Evolutionary conservation across 208 protist species (phyloP).

Genomic region (Leishmania tarentolae): DNA sequence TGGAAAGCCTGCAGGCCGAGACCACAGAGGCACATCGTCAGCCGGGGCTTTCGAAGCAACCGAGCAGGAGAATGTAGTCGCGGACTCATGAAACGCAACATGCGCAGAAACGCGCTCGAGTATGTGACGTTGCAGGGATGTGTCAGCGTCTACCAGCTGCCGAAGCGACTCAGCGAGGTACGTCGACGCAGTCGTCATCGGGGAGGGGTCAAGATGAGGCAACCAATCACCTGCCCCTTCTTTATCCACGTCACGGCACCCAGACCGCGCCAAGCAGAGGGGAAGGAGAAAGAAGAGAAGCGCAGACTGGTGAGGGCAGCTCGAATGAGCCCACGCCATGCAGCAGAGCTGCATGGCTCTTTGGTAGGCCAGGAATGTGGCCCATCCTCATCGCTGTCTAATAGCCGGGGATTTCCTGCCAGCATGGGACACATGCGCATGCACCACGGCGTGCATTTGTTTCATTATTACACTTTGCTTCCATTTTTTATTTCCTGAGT

Average conservation of each 20-base stretch:
- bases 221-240: neutral
- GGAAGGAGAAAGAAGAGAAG: neutral
- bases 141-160: constrained; percentile 2
- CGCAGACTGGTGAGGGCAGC: neutral
- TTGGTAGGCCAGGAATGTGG: neutral
- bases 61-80: neutral
- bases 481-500: neutral
- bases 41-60: neutral
- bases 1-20: neutral
- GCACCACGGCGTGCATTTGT: neutral
- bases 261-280: neutral
- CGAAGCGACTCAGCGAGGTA: neutral
- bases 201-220: neutral
- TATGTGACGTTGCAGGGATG: constrained; percentile 4
- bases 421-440: neutral
- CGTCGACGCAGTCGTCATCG: neutral
- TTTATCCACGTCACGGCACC: neutral
- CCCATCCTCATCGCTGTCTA: neutral
- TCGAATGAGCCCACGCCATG: neutral
- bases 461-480: neutral
- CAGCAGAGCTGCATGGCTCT: neutral
- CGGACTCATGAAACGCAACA: neutral
- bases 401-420: neutral
- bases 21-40: constrained; percentile 3
- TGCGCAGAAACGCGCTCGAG: neutral